Evolutionary conservation across 2,329 filamentous ascomycete genomes (phyloP).

Genomic region (Dactylellina cionopaga): DNA sequence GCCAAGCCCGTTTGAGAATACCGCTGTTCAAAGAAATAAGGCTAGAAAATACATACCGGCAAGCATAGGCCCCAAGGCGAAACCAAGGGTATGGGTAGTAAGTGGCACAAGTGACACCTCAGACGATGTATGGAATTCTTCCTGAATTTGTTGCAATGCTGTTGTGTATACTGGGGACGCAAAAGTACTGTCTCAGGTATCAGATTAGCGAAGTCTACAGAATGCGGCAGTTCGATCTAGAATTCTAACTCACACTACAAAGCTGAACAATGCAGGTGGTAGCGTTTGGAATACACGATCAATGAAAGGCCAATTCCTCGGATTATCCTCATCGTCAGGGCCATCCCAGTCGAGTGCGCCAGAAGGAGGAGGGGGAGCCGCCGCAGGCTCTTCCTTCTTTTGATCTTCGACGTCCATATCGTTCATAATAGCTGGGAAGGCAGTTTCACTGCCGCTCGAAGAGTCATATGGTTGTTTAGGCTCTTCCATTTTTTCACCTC

Average conservation of each 20-base stretch:
- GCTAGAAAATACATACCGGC: slow-evolving; percentile 41
- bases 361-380: not conserved
- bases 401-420: slow-evolving; percentile 17
- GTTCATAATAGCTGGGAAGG: slow-evolving; percentile 5
- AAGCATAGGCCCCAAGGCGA: slow-evolving; percentile 56
- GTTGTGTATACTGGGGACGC: slow-evolving; percentile 54
- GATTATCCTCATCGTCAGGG: slow-evolving; percentile 60
- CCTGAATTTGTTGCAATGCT: slow-evolving; percentile 45
- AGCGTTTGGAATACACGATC: slow-evolving; percentile 59
- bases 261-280: slow-evolving; percentile 59
- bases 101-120: slow-evolving; percentile 54
- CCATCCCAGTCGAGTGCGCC: slow-evolving; percentile 58
- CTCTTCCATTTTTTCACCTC: slow-evolving; percentile 9
- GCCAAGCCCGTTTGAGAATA: slow-evolving; percentile 4
- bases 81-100: slow-evolving; percentile 54
- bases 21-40: slow-evolving; percentile 48
- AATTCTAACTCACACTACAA: slow-evolving; percentile 59
- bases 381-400: slow-evolving; percentile 2
- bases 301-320: slow-evolving; percentile 60
- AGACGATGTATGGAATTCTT: slow-evolving; percentile 48
- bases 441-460: slow-evolving; percentile 21
- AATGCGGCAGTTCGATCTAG: not conserved
- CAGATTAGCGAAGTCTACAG: not conserved
- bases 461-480: slow-evolving; percentile 19
- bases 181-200: slow-evolving; percentile 47